These are phyloP conservation scores for Elsinoe perseae DNA, from an alignment of 2,329 filamentous ascomycete species.

Conservation along the genomic window DNA sequence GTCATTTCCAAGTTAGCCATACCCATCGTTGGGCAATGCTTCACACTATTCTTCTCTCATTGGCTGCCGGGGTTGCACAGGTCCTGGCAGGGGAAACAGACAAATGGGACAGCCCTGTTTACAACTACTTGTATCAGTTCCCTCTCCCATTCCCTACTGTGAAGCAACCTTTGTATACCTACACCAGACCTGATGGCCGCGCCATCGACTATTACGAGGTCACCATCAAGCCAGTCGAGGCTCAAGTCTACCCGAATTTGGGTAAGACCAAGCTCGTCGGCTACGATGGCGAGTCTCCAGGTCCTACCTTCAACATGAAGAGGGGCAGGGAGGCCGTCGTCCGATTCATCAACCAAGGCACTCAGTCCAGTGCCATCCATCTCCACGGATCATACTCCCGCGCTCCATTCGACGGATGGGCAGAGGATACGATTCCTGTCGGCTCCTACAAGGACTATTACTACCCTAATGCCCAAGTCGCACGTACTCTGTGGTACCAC, in stretches of 20 bases:
- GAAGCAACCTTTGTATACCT: conserved; percentile 15
- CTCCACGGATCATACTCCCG: conserved; percentile 45
- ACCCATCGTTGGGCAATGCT: background rate
- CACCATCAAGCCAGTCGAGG: conserved; percentile 34
- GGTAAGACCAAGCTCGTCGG: conserved; percentile 35
- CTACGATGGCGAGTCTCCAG: conserved; percentile 47
- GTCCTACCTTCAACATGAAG: conserved; percentile 44
- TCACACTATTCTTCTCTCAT: background rate
- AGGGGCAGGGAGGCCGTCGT: conserved; percentile 44
- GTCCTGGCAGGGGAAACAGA: background rate
- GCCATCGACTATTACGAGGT: conserved; percentile 43
- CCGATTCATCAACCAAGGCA: conserved; percentile 44
- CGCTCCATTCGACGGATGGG: conserved; percentile 48
- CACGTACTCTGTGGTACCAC: conserved; percentile 31
- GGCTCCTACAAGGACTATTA: conserved; percentile 56
- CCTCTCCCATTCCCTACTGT: conserved; percentile 17
- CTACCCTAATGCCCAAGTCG: conserved; percentile 50
- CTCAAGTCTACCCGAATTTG: conserved; percentile 35
- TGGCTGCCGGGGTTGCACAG: background rate
- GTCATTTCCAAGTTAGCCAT: background rate
- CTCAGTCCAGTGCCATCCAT: conserved; percentile 40
- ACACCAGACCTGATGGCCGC: conserved; percentile 17
- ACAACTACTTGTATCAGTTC: conserved; percentile 17
- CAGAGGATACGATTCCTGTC: conserved; percentile 43
- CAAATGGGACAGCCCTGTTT: conserved; percentile 17